Conservation (phyloP, 75 land plant species). For the Picea sitchensis region DNA sequence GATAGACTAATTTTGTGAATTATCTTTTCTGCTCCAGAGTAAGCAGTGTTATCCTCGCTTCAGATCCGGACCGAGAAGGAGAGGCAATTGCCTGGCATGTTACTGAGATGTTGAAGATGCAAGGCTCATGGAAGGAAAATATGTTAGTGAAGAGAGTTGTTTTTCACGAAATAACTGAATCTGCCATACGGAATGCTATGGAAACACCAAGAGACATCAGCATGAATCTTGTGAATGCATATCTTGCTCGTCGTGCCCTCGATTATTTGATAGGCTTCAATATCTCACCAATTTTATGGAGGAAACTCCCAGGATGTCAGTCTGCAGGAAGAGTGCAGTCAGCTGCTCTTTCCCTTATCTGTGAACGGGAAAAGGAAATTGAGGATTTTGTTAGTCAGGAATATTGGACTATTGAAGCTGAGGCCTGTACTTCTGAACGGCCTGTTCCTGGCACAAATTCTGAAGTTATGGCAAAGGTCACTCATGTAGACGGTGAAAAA, state of each 20-base stretch:
- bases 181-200: slow-evolving; percentile 68
- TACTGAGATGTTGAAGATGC: slow-evolving; percentile 79
- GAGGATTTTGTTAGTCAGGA: slow-evolving; percentile 76
- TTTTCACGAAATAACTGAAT: slow-evolving; percentile 89
- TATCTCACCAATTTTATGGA: slow-evolving; percentile 93
- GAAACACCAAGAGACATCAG: slow-evolving; percentile 69
- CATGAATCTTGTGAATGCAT: slow-evolving; percentile 77
- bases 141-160: slow-evolving; percentile 71
- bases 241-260: slow-evolving; percentile 92
- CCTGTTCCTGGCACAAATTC: not conserved
- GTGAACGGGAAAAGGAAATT: slow-evolving; percentile 92
- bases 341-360: slow-evolving; percentile 83
- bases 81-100: slow-evolving; percentile 99
- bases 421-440: slow-evolving; percentile 16
- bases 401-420: slow-evolving; percentile 80
- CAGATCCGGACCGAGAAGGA: slow-evolving; percentile 99
- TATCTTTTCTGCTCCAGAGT: slow-evolving; percentile 51
- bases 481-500: slow-evolving; percentile 64
- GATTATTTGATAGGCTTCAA: slow-evolving; percentile 97
- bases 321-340: slow-evolving; percentile 99
- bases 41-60: slow-evolving; percentile 79
- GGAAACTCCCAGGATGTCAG: slow-evolving; percentile 93
- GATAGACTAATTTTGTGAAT: not conserved
- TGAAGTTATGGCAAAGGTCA: slow-evolving; percentile 43
- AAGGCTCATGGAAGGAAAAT: slow-evolving; percentile 54